These are phyloP conservation scores for Olyra latifolia DNA, from an alignment of 176 grass and related monocot genomes.

Conservation along the genomic window DNA sequence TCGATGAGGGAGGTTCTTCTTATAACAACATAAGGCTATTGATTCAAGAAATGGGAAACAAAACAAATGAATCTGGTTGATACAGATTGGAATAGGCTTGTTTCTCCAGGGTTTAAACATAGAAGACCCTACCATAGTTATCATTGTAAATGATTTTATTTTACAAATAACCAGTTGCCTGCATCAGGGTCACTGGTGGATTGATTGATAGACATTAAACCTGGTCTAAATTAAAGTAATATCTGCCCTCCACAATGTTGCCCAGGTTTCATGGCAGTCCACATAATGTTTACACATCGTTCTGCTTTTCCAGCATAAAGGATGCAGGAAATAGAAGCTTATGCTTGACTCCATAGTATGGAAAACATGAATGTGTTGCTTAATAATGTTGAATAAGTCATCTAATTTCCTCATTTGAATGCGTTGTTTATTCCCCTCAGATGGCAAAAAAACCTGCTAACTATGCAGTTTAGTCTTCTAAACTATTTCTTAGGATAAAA, in stretches of 20 bases:
- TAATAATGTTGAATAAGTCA: too few species aligned
- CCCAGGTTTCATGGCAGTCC: conserved; percentile 22
- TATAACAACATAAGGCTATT: conserved; percentile 46
- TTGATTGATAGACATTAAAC: background rate
- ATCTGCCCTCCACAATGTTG: background rate
- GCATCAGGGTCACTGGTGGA: background rate
- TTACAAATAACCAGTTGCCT: conserved; percentile 5
- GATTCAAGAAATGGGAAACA: conserved; percentile 47
- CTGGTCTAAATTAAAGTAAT: background rate
- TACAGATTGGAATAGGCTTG: conserved; percentile 2
- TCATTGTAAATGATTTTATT: background rate
- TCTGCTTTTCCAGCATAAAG: conserved; percentile 12
- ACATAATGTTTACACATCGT: background rate
- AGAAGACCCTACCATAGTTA: background rate
- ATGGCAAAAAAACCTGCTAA: background rate
- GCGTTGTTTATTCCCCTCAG: background rate
- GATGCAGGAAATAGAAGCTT: background rate
- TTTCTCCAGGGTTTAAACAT: background rate
- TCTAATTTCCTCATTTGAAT: background rate
- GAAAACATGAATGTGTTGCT: background rate
- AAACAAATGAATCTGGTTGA: background rate
- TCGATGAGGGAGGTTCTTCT: conserved; percentile 60
- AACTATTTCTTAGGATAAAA: background rate
- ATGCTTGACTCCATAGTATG: background rate
- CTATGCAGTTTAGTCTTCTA: background rate